Percentiles rank a stretch among this genome's conserved stretches.
These are phyloP conservation scores for Haemoproteus tartakovskyi DNA, from an alignment of 169 alveolate genomes.

Conservation along the genomic window DNA sequence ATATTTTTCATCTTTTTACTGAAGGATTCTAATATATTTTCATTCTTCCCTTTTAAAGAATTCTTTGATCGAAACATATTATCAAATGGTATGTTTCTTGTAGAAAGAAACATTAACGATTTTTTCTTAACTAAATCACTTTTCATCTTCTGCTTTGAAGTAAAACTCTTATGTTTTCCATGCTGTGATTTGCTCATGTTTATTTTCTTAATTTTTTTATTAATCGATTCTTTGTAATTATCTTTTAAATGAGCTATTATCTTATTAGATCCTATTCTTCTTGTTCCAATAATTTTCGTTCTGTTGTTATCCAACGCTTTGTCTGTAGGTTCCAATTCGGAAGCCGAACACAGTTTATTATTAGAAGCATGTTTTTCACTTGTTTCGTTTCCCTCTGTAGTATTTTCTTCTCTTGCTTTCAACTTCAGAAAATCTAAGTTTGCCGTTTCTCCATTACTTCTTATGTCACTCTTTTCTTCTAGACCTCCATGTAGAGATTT, in stretches of 20 bases:
- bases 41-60: constrained; percentile 6
- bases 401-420: background rate
- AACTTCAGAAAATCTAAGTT: no score
- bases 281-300: background rate
- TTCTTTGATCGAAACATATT: constrained; percentile 32
- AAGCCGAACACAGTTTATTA: background rate
- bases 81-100: constrained; percentile 24
- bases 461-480: background rate
- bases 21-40: constrained; percentile 4
- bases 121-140: no score
- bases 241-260: background rate
- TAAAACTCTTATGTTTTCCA: no score
- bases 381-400: background rate
- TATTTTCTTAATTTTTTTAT: constrained; percentile 24
- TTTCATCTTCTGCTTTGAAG: constrained; percentile 9
- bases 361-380: background rate
- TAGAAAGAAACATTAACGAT: constrained; percentile 7
- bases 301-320: no score
- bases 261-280: constrained; percentile 3
- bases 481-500: background rate
- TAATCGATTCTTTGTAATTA: background rate
- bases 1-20: constrained; percentile 10
- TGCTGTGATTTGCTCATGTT: no score
- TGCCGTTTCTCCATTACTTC: no score
- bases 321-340: no score